Percentiles rank a stretch among this genome's conserved stretches.
Conservation (phyloP, 768 basidiomycete species). For the Calocybe indica region DNA sequence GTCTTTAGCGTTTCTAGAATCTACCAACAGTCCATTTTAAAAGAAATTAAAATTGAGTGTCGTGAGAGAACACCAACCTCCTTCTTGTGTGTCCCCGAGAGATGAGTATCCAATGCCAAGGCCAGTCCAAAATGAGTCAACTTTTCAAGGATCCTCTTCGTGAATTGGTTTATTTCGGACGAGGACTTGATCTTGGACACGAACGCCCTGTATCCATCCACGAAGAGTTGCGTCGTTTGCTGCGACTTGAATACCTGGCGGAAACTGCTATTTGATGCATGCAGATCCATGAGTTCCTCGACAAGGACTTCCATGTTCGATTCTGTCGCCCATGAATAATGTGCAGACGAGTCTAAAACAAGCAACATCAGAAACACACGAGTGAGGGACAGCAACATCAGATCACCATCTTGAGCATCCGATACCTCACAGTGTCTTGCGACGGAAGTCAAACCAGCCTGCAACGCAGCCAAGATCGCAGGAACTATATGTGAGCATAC, state of each 20-base stretch:
- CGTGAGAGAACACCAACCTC: constrained; percentile 41
- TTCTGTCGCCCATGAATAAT: constrained; percentile 24
- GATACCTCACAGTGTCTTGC: constrained; percentile 28
- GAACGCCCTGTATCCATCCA: constrained; percentile 58
- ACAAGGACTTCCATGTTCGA: constrained; percentile 54
- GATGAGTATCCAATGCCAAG: constrained; percentile 57
- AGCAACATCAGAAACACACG: constrained; percentile 5
- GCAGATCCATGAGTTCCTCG: constrained; percentile 65
- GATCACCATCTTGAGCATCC: constrained; percentile 21
- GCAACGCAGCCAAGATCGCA: constrained; percentile 64
- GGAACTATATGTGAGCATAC: constrained; percentile 71
- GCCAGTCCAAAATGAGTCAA: constrained; percentile 64
- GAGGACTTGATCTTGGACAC: constrained; percentile 34
- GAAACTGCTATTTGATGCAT: constrained; percentile 59
- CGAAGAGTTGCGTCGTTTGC: constrained; percentile 59
- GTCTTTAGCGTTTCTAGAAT: constrained; percentile 56
- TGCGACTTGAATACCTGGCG: constrained; percentile 71
- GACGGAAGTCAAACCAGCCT: constrained; percentile 42
- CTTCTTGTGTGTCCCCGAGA: constrained; percentile 61
- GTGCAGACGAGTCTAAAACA: constrained; percentile 11
- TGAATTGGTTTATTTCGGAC: constrained; percentile 32
- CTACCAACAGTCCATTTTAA: constrained; percentile 16
- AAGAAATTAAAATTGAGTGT: neutral
- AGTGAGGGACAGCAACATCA: constrained; percentile 8
- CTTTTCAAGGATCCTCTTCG: constrained; percentile 60